phyloP scores from a whole-genome alignment of 805 yeast genomes.

The Saccharomycopsis babjevae region DNA sequence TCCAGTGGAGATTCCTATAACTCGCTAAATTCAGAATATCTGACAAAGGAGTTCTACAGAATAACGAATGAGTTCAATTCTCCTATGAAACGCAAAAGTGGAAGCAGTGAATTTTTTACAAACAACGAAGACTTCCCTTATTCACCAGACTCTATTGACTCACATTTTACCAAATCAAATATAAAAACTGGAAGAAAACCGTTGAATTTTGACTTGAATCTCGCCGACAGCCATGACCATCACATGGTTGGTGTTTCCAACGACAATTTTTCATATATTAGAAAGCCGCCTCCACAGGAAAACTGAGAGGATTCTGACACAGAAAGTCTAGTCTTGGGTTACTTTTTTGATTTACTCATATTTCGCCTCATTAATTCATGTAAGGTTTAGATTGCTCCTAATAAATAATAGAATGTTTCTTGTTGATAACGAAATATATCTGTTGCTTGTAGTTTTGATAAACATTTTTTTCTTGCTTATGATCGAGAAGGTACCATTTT shows the following conservation, averaged over 20 bases:
- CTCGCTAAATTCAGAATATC: neutral
- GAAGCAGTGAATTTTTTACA: neutral
- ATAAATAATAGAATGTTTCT: too few species aligned
- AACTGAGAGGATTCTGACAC: neutral
- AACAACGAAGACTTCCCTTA: neutral
- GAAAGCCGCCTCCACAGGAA: neutral
- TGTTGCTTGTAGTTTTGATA: too few species aligned
- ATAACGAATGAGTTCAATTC: neutral
- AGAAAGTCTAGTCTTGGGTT: too few species aligned
- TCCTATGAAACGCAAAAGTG: neutral
- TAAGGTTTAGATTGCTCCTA: too few species aligned
- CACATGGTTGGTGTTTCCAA: neutral
- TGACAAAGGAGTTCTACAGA: neutral
- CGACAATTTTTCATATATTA: neutral
- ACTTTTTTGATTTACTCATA: too few species aligned
- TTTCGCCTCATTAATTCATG: too few species aligned
- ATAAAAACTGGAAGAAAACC: neutral
- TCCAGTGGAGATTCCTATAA: neutral
- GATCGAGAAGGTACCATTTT: too few species aligned
- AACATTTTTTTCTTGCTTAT: too few species aligned
- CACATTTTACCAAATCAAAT: neutral
- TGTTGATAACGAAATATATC: too few species aligned
- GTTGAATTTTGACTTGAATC: neutral
- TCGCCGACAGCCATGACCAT: neutral
- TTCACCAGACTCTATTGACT: neutral